Conservation (phyloP, 257 asterid species). For the Gynochthodes officinalis region DNA sequence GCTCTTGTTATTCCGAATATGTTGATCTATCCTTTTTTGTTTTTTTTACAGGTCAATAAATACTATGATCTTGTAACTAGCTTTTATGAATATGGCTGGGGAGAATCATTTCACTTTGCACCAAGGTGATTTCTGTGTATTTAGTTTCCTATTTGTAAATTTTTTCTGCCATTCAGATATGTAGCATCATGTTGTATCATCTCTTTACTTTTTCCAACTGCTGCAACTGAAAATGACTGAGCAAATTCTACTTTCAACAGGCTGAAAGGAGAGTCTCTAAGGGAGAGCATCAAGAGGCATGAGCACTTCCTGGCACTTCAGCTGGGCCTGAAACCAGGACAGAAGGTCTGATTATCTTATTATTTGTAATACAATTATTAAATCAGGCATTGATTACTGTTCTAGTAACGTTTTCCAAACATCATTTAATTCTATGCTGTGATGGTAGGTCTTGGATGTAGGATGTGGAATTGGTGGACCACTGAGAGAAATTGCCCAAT, state of each 20-base stretch:
- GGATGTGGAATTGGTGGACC: slow-evolving; percentile 99
- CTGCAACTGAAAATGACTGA: neutral
- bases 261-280: slow-evolving; percentile 93
- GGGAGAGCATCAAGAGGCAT: slow-evolving; percentile 87
- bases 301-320: slow-evolving; percentile 96
- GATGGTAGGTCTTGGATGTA: slow-evolving; percentile 83
- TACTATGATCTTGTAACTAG: slow-evolving; percentile 98
- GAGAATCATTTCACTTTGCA: slow-evolving; percentile 97
- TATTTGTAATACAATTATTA: neutral
- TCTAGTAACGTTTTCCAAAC: neutral
- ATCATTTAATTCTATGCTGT: slow-evolving; percentile 13
- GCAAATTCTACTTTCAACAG: slow-evolving; percentile 29
- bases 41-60: slow-evolving; percentile 73
- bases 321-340: slow-evolving; percentile 79
- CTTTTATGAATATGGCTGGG: slow-evolving; percentile 99
- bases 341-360: slow-evolving; percentile 49
- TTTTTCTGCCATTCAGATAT: neutral
- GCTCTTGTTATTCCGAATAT: neutral
- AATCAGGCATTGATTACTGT: neutral
- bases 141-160: neutral
- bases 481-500: slow-evolving; percentile 85
- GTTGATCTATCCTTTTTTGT: no score
- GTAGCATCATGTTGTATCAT: neutral
- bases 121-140: slow-evolving; percentile 54
- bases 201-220: neutral